A percentile compares a stretch with the other conserved stretches of the same genome.
phyloP scores from a whole-genome alignment of 345 rosid species.

The Draba incana region DNA sequence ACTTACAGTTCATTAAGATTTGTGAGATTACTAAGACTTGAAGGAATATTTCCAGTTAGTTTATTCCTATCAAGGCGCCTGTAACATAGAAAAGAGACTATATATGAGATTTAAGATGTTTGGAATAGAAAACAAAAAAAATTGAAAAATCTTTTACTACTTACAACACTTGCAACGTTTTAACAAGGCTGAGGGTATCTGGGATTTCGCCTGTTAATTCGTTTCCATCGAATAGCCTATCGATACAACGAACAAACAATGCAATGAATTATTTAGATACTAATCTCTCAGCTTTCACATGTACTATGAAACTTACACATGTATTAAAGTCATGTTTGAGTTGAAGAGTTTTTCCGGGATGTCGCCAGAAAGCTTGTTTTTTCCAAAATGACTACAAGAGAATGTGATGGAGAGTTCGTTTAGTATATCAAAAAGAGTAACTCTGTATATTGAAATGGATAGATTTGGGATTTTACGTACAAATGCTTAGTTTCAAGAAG shows the following conservation, averaged over 20 bases:
- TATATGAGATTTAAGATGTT: not conserved
- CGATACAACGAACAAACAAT: not conserved
- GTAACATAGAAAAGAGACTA: conserved; percentile 32
- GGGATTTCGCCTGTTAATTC: conserved; percentile 63
- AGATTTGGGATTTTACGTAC: conserved; percentile 48
- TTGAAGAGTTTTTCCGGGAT: conserved; percentile 70
- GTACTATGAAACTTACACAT: conserved; percentile 60
- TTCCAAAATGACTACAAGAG: conserved; percentile 69
- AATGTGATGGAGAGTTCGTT: conserved; percentile 20
- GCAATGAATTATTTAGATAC: not conserved
- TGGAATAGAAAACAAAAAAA: not conserved
- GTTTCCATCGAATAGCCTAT: conserved; percentile 82
- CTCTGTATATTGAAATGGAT: not conserved
- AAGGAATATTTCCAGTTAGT: conserved; percentile 58
- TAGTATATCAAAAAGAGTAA: not conserved
- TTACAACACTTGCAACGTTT: conserved; percentile 66
- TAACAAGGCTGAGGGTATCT: conserved; percentile 61
- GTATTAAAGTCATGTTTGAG: conserved; percentile 66
- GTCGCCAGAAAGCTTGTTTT: conserved; percentile 65
- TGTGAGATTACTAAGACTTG: conserved; percentile 61
- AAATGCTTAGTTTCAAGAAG: conserved; percentile 73
- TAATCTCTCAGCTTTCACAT: not conserved
- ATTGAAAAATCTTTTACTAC: conserved; percentile 39
- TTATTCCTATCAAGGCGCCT: conserved; percentile 81
- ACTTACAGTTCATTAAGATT: conserved; percentile 69